phyloP scores from a whole-genome alignment of 2,329 filamentous ascomycete species.

The Colletotrichum filicis region DNA sequence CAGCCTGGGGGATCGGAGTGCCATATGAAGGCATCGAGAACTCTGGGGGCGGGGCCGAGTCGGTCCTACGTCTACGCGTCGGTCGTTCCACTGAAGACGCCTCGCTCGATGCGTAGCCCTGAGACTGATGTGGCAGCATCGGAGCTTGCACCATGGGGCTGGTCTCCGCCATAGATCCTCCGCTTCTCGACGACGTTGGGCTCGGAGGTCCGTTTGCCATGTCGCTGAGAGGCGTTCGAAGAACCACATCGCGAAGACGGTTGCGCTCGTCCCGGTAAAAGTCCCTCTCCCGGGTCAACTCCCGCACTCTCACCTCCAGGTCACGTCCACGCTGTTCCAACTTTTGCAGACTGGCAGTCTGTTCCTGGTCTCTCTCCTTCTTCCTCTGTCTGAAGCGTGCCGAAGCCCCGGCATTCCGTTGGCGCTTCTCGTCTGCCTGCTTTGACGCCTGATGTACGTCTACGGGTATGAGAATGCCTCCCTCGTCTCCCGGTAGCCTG shows the following conservation, averaged over 20 bases:
- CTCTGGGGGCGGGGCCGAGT: conserved; percentile 54
- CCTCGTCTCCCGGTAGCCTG: conserved; percentile 46
- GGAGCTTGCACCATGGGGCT: conserved; percentile 47
- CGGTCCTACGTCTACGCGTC: conserved; percentile 58
- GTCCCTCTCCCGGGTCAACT: conserved; percentile 72
- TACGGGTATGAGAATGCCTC: conserved; percentile 69
- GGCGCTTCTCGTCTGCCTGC: conserved; percentile 85
- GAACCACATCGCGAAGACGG: conserved; percentile 74
- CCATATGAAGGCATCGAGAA: conserved; percentile 53
- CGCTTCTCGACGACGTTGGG: conserved; percentile 52
- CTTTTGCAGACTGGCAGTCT: conserved; percentile 74
- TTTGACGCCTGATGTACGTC: conserved; percentile 86
- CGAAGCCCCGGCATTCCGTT: conserved; percentile 86
- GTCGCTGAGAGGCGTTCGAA: conserved; percentile 67
- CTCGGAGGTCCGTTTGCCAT: conserved; percentile 64
- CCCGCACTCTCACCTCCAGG: conserved; percentile 64
- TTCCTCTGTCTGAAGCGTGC: conserved; percentile 83
- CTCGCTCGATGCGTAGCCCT: conserved; percentile 52
- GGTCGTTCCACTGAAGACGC: conserved; percentile 57
- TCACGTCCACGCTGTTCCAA: conserved; percentile 76
- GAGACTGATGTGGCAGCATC: conserved; percentile 41
- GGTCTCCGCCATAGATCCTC: conserved; percentile 49
- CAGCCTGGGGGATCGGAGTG: conserved; percentile 46
- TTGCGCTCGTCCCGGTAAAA: conserved; percentile 81
- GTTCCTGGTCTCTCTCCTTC: conserved; percentile 84